These are phyloP conservation scores for Teratosphaeria destructans DNA, from an alignment of 2,329 filamentous ascomycete species.

Conservation along the genomic window DNA sequence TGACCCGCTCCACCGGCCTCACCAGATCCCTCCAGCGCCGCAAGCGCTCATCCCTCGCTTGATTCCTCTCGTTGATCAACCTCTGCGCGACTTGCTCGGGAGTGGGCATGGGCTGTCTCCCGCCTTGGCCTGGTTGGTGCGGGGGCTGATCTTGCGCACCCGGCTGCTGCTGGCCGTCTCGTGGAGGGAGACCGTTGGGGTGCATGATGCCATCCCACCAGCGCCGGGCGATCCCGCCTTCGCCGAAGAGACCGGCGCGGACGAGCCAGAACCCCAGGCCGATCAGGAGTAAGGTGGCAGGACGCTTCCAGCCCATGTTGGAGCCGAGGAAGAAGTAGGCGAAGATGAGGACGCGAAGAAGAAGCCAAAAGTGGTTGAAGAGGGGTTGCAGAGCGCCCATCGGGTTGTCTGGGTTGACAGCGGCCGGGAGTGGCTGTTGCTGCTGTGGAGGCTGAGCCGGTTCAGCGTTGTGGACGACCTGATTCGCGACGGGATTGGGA, in stretches of 20 bases:
- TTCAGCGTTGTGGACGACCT: not conserved
- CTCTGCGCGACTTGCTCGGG: constrained; percentile 34
- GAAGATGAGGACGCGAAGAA: constrained; percentile 48
- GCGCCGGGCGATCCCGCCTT: constrained; percentile 26
- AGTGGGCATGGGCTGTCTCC: constrained; percentile 18
- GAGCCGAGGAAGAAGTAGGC: constrained; percentile 47
- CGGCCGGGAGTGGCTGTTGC: constrained; percentile 3
- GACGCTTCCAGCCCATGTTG: constrained; percentile 33
- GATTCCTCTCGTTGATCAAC: constrained; percentile 23
- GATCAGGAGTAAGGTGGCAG: constrained; percentile 30
- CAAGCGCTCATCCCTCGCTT: constrained; percentile 11
- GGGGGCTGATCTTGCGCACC: not conserved
- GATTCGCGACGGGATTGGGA: not conserved
- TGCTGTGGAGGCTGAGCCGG: constrained; percentile 3
- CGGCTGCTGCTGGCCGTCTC: not conserved
- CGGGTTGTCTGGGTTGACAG: constrained; percentile 2
- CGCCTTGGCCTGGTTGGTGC: not conserved
- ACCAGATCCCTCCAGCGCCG: constrained; percentile 23
- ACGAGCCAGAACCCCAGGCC: constrained; percentile 32
- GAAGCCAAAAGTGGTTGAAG: constrained; percentile 43
- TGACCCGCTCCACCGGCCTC: constrained; percentile 42
- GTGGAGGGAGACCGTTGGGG: constrained; percentile 7
- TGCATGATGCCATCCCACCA: constrained; percentile 37
- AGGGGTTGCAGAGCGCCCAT: constrained; percentile 21
- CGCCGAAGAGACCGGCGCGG: constrained; percentile 32